A percentile compares a stretch with the other conserved stretches of the same genome.
Conservation (phyloP, 164 flowering plant species). For the Akebia trifoliata region DNA sequence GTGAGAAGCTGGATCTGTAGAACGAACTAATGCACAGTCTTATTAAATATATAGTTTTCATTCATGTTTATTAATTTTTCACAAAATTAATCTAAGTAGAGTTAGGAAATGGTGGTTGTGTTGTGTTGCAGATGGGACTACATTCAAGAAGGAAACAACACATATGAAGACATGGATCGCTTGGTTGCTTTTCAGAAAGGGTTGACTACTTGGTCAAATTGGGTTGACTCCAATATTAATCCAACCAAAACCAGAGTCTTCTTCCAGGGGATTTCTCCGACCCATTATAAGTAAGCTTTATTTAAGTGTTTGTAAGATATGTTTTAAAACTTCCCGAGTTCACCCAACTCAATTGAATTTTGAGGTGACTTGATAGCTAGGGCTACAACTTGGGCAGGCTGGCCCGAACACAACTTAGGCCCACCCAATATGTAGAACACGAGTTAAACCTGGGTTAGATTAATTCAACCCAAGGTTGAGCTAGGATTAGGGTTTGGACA, state of each 20-base stretch:
- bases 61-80: background rate
- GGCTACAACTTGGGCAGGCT: too few relatives aligned
- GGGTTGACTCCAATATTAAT: constrained; percentile 57
- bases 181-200: constrained; percentile 60
- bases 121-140: constrained; percentile 60
- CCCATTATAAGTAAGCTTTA: constrained; percentile 56
- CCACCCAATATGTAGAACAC: too few relatives aligned
- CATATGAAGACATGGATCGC: constrained; percentile 68
- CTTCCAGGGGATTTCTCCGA: constrained; percentile 69
- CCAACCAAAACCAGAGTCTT: constrained; percentile 62
- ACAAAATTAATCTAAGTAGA: background rate
- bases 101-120: background rate
- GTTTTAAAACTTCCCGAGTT: too few relatives aligned
- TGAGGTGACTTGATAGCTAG: too few relatives aligned
- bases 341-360: too few relatives aligned
- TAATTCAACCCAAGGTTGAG: too few relatives aligned
- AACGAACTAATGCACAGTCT: background rate
- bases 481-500: too few relatives aligned
- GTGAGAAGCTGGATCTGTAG: constrained; percentile 9
- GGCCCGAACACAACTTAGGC: too few relatives aligned
- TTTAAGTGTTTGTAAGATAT: background rate
- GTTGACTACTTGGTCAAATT: constrained; percentile 71
- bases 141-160: constrained; percentile 39
- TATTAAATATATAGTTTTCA: background rate
- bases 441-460: too few relatives aligned